phyloP scores from a whole-genome alignment of 441 rosid species.

The Mallotus japonicus region DNA sequence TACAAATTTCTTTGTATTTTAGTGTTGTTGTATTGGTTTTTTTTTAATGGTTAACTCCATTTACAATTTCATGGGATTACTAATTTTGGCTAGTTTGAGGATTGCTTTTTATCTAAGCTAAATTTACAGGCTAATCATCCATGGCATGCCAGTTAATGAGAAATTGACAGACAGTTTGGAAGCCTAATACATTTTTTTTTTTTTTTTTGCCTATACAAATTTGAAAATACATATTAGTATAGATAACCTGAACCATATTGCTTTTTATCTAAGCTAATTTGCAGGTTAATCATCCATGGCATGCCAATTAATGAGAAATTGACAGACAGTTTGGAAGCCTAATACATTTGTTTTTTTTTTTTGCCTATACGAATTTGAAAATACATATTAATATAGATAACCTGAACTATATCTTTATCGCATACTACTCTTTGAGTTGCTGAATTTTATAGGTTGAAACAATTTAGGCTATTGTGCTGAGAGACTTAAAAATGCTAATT shows the following conservation, averaged over 20 bases:
- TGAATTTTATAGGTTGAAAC: background rate
- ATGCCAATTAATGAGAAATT: background rate
- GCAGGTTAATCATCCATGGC: no score
- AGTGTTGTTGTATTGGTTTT: background rate
- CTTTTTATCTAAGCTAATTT: no score
- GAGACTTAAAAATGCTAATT: background rate
- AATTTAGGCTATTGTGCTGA: background rate
- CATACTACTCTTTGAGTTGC: background rate
- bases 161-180: background rate
- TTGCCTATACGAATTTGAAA: background rate
- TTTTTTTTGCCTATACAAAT: background rate
- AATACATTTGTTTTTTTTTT: background rate
- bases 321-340: conserved; percentile 2
- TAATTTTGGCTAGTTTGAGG: background rate
- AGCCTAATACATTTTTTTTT: background rate
- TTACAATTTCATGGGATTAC: background rate
- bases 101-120: no score
- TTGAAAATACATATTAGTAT: background rate
- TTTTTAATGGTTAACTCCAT: background rate
- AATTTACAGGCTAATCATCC: background rate
- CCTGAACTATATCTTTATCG: background rate
- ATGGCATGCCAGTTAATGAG: no score
- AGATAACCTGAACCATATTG: background rate
- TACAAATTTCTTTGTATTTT: background rate
- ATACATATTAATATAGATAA: background rate